phyloP scores from a whole-genome alignment of 352 stramenopile species.

The Pythium oligandrum region DNA sequence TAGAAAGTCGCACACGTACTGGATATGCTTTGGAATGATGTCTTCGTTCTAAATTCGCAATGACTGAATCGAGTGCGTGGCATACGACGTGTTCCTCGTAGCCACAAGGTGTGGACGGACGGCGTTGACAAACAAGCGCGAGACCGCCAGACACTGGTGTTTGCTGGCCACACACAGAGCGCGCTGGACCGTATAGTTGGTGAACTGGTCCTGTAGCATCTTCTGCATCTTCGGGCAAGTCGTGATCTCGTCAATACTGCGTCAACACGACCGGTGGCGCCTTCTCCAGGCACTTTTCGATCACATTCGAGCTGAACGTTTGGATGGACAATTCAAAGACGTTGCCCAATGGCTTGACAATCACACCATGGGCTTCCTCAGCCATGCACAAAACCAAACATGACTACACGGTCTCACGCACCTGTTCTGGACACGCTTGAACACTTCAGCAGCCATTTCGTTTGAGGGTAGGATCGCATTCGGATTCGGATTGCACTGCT shows the following conservation, averaged over 20 bases:
- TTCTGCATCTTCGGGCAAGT: slow-evolving; percentile 85
- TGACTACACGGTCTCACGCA: slow-evolving; percentile 90
- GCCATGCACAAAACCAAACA: slow-evolving; percentile 83
- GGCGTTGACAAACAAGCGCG: too few relatives aligned
- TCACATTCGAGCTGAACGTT: slow-evolving; percentile 99
- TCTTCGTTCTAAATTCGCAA: too few relatives aligned
- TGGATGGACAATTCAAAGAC: slow-evolving; percentile 96
- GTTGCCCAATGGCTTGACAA: slow-evolving; percentile 85
- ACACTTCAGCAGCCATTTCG: too few relatives aligned
- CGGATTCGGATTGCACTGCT: too few relatives aligned
- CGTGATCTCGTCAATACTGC: slow-evolving; percentile 77
- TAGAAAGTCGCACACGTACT: too few relatives aligned
- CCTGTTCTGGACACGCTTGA: too few relatives aligned
- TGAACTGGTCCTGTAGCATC: slow-evolving; percentile 97
- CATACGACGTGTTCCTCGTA: slow-evolving; percentile 95
- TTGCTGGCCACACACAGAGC: slow-evolving; percentile 94
- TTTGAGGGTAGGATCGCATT: too few relatives aligned
- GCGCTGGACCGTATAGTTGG: slow-evolving; percentile 98
- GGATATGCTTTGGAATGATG: too few relatives aligned
- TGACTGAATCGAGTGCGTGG: too few relatives aligned
- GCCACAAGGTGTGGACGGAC: slow-evolving; percentile 93
- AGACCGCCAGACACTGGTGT: slow-evolving; percentile 90
- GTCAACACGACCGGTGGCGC: slow-evolving; percentile 72
- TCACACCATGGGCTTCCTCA: slow-evolving; percentile 77
- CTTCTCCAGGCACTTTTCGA: slow-evolving; percentile 98